Evolutionary conservation across 306 rosid genomes (phyloP), one percentile per base, ranked within the genome.

Genomic region (Elaeagnus macrophylla): DNA sequence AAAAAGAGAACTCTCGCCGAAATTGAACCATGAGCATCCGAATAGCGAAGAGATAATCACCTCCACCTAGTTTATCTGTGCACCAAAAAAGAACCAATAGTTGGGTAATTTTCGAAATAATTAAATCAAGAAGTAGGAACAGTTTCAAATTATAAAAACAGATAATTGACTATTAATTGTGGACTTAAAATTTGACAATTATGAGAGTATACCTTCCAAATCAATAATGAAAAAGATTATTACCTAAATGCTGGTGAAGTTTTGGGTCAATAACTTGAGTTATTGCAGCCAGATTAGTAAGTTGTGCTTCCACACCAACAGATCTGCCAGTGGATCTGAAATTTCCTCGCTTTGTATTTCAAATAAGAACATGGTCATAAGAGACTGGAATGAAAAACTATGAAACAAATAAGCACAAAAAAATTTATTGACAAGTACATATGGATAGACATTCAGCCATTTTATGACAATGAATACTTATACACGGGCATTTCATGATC

Each of bases 1-100:
- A 84, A 62, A 93, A 93, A 37, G 99, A 93, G 77, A 93, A 93
- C 54, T 93, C 99, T 64, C 99, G 89, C 39, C 99, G 96, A 66
- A 93, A 93, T 72, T 80, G 67, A 77, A 93, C 99, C 99, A 93
- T 93, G 45, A 93, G 94, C 99, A 93, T 93, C 84, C 99, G 94
- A 77, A 93, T 84, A 53, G 99, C 99, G 39, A 93, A 93, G 50
- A 93, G 68, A 76, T 88, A 93, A 65, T 85, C 94, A 43, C 99
- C 99, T 71, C 99, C 99, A 43, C 99, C 99, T 25, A 93, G 83
- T 62, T 77, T 74, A 79, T 93, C 99, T 93, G 96, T 51, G 57
- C 54, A 55, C 76, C 76, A 79, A 72, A 36, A 51, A 48, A 70
- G 69, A 14, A 17, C 55, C 51, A 17, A 59, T 37, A 35, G 50